Evolutionary conservation across 2,329 filamentous ascomycete genomes (phyloP).

Genomic region (Aspergillus phoenicis): DNA sequence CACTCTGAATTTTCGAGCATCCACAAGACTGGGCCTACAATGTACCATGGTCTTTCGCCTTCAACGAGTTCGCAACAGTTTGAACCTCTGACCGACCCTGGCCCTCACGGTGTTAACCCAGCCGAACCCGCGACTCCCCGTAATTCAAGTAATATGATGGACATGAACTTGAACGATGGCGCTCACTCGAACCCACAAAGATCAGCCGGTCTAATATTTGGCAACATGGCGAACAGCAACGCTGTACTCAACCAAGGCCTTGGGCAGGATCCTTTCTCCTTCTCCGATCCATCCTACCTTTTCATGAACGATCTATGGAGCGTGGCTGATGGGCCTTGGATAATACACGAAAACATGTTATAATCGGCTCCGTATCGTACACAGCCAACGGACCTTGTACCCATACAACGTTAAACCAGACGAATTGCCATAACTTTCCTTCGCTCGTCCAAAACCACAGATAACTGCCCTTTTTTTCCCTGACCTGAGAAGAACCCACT

Average conservation of each 20-base stretch:
- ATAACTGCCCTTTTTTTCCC: neutral
- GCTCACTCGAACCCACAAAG: too few relatives aligned
- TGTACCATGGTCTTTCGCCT: too few relatives aligned
- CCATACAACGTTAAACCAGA: too few relatives aligned
- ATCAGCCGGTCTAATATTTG: neutral
- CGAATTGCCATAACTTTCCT: neutral
- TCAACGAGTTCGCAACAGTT: too few relatives aligned
- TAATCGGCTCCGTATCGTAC: too few relatives aligned
- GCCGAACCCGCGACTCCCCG: neutral
- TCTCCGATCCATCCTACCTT: constrained; percentile 12
- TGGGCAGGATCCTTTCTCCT: neutral
- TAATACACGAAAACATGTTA: constrained; percentile 30
- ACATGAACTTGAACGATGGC: too few relatives aligned
- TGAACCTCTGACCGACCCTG: neutral
- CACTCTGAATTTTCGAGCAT: too few relatives aligned
- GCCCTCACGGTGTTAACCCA: neutral
- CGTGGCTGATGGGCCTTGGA: constrained; percentile 38
- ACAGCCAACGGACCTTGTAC: too few relatives aligned
- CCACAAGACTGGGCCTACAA: too few relatives aligned
- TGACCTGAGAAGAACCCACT: neutral
- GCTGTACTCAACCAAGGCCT: neutral
- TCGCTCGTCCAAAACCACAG: neutral
- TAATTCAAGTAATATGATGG: neutral
- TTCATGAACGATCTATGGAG: constrained; percentile 29
- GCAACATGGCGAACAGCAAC: neutral